Evolutionary conservation across 2,329 filamentous ascomycete species (phyloP), one percentile per base, ranked within the genome.

Genomic region (Paracoccidioides brasiliensis): DNA sequence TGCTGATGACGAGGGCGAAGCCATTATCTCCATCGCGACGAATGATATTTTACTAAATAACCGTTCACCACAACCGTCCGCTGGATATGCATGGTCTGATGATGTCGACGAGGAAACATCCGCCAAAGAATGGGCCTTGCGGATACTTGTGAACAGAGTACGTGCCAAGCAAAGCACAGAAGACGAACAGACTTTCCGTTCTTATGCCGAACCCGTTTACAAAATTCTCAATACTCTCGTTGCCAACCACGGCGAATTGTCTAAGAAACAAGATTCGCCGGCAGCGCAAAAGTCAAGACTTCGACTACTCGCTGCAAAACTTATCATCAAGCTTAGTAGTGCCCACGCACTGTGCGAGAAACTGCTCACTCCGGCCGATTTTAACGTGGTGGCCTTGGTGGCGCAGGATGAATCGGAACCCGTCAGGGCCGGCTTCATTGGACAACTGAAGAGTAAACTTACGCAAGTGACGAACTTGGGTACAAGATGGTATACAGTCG

Each of bases 401-500:
- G 82, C 86, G 2, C 91, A 97, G 67, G 90, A 96, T 65, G 77
- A 78, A 5, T 78, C 86, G 52, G 73, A 80, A 1, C 79, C 85
- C 60, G 89, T 97, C 33, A 85, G 93, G 38, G 80, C 79, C 49
- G 81, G 80, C 1, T 97, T 98, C 64, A 78, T 93, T 54, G 82
- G 84, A 64, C 90, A 90, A 63, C 75, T 98, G 43, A 93, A 95
- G 71, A 96, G 95, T 71, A 70, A 69, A 56, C 61, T 73, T 15
- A 67, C 69, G n/a, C 70, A 72, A 58, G 66, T 63, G n/a, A 63
- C 69, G 5, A 91, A 95, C 64, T 80, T 97, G 4, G 86, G 86
- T 8, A 81, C 85, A 54, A 83, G 91, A 8, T 98, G 94, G 77
- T 93, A 95, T 69, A 86, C 88, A 0, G 84, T 95, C 43, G 78